phyloP scores from a whole-genome alignment of 148 eudicot genomes.

The Diospyros kaki region DNA sequence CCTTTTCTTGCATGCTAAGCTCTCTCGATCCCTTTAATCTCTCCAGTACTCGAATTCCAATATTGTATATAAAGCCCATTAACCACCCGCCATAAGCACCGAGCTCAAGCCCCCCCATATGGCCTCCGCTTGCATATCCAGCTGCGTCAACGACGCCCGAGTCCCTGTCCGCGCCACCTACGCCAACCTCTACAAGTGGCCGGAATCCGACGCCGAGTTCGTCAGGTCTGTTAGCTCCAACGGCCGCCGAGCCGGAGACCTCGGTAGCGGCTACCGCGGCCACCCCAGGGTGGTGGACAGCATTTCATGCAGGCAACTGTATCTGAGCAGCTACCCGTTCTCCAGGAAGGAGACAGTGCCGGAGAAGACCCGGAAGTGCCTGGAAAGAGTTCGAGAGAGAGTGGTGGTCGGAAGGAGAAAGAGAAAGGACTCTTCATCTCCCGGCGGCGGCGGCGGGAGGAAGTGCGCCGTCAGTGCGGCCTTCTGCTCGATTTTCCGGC shows the following conservation, averaged over 20 bases:
- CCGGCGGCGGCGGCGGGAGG: constrained; percentile 6
- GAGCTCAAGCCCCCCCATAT: constrained; percentile 8
- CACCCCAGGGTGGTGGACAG: constrained; percentile 60
- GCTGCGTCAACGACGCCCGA: constrained; percentile 39
- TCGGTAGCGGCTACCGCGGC: neutral
- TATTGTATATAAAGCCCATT: too few species aligned
- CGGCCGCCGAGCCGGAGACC: constrained; percentile 5
- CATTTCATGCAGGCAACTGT: constrained; percentile 60
- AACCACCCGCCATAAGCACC: too few species aligned
- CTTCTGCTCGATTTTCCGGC: constrained; percentile 22
- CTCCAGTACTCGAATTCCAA: too few species aligned
- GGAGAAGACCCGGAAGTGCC: constrained; percentile 46
- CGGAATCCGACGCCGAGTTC: constrained; percentile 69
- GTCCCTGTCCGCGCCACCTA: constrained; percentile 48
- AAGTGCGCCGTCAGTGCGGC: constrained; percentile 24
- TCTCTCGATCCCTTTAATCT: neutral
- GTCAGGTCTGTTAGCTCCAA: constrained; percentile 37
- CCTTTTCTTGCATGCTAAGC: constrained; percentile 12
- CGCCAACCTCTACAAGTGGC: constrained; percentile 68
- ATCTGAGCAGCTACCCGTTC: constrained; percentile 59
- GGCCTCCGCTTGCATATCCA: constrained; percentile 57
- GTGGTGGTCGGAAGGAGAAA: too few species aligned
- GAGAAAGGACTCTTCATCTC: too few species aligned
- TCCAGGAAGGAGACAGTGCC: constrained; percentile 55
- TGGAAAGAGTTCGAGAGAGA: too few species aligned